Percentiles rank a stretch among this genome's conserved stretches.
Conservation (phyloP, 1,139 yeast species). For the Sugiyamaella japonica region DNA sequence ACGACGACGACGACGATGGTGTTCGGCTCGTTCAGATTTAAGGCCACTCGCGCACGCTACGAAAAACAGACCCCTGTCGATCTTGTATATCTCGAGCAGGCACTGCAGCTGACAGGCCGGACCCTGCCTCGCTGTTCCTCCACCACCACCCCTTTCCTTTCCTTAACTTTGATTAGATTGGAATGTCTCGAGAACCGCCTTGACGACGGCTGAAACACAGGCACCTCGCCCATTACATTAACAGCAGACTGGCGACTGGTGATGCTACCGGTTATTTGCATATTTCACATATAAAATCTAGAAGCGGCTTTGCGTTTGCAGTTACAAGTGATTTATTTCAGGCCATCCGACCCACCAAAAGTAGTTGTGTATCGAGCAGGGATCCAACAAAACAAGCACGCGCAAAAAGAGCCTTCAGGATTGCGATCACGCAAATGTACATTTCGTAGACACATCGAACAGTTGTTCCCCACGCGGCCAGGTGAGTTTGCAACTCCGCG, state of each 20-base stretch:
- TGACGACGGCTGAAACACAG: neutral
- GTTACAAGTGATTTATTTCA: neutral
- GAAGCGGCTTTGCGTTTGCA: neutral
- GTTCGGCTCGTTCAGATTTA: no score
- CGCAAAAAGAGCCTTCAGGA: no score
- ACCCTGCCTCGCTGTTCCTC: no score
- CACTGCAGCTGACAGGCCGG: no score
- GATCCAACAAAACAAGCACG: no score
- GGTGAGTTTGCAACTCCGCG: neutral
- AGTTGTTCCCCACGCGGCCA: conserved; percentile 3
- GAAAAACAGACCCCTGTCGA: no score
- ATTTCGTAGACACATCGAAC: conserved; percentile 3
- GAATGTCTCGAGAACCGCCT: neutral
- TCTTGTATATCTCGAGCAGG: no score
- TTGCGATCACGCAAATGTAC: conserved; percentile 5
- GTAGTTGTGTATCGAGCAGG: no score
- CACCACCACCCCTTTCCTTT: no score
- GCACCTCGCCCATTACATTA: neutral
- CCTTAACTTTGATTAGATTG: no score
- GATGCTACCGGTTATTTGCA: conserved; percentile 7
- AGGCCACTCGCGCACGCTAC: no score
- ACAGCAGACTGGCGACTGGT: neutral
- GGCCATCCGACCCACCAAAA: neutral
- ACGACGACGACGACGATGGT: no score
- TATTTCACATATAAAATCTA: neutral